Evolutionary conservation across 2,329 filamentous ascomycete species (phyloP).

Genomic region (Aspergillus hiratsukae): DNA sequence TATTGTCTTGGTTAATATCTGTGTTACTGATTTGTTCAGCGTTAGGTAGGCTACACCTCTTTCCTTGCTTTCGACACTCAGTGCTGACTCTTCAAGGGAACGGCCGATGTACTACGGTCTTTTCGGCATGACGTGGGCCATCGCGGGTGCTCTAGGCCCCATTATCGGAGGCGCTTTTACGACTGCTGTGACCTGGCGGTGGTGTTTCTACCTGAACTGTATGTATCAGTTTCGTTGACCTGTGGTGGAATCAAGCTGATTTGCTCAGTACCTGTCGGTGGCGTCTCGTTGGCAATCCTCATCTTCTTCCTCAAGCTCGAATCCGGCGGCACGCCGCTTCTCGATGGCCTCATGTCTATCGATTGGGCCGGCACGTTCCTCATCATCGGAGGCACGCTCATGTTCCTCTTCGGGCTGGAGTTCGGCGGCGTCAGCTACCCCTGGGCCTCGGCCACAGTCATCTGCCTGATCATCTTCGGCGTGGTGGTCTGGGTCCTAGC

Average conservation of each 20-base stretch:
- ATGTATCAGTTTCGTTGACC: background rate
- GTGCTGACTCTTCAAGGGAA: conserved; percentile 31
- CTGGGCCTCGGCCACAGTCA: conserved; percentile 69
- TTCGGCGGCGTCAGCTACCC: conserved; percentile 73
- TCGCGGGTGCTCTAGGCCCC: conserved; percentile 57
- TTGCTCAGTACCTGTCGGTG: conserved; percentile 52
- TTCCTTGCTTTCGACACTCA: too few relatives aligned
- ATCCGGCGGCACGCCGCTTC: conserved; percentile 55
- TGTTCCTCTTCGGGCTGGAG: conserved; percentile 81
- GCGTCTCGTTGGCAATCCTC: conserved; percentile 54
- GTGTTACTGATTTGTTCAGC: conserved; percentile 60
- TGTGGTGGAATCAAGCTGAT: conserved; percentile 5
- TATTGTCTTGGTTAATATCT: conserved; percentile 60
- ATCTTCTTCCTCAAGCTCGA: conserved; percentile 59
- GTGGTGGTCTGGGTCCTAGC: conserved; percentile 61
- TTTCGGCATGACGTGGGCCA: conserved; percentile 58
- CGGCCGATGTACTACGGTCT: conserved; percentile 60
- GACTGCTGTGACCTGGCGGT: conserved; percentile 55
- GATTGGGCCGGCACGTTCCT: conserved; percentile 61
- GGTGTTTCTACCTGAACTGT: conserved; percentile 59
- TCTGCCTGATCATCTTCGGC: conserved; percentile 75
- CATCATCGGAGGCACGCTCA: conserved; percentile 73
- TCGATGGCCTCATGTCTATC: conserved; percentile 56
- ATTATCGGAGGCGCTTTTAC: conserved; percentile 60
- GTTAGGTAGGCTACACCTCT: conserved; percentile 41